phyloP scores from a whole-genome alignment of 139 green algal species.

The Chlamydomonas sphaeroides region DNA sequence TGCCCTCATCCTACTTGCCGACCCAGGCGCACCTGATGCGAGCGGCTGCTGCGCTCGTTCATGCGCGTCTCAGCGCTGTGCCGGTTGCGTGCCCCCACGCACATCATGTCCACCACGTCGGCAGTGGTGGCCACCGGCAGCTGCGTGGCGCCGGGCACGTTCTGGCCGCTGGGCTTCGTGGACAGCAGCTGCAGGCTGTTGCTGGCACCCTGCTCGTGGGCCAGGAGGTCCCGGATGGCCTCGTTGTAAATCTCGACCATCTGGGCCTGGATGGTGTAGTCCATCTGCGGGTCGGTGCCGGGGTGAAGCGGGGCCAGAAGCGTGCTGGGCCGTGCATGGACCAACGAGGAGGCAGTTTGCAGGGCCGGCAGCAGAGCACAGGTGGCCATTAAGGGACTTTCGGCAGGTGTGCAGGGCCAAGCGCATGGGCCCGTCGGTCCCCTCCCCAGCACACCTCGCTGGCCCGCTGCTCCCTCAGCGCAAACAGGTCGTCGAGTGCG shows the following conservation, averaged over 20 bases:
- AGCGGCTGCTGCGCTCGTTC: slow-evolving; percentile 83
- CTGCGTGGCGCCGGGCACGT: slow-evolving; percentile 85
- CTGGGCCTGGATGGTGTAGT: slow-evolving; percentile 83
- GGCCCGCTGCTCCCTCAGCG: slow-evolving; percentile 65
- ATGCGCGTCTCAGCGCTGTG: slow-evolving; percentile 87
- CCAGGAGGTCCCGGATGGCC: slow-evolving; percentile 78
- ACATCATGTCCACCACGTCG: slow-evolving; percentile 87
- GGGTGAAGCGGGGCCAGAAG: too few species aligned
- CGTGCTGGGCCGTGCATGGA: too few species aligned
- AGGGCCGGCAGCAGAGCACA: background rate
- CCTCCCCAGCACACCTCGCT: slow-evolving; percentile 79
- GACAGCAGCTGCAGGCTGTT: slow-evolving; percentile 74
- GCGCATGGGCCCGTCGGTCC: too few species aligned
- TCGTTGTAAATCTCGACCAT: slow-evolving; percentile 99
- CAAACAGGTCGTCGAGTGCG: slow-evolving; percentile 91
- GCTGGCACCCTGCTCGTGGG: slow-evolving; percentile 10
- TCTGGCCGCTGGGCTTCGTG: slow-evolving; percentile 79
- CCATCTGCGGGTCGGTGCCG: slow-evolving; percentile 49
- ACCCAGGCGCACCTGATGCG: slow-evolving; percentile 45
- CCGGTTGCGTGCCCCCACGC: slow-evolving; percentile 65
- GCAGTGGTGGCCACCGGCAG: slow-evolving; percentile 69
- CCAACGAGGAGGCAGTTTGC: background rate
- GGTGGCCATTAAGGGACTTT: too few species aligned
- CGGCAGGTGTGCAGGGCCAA: background rate
- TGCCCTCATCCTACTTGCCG: too few species aligned